Conservation (phyloP, 768 basidiomycete species). For the Rhizopogon salebrosus region DNA sequence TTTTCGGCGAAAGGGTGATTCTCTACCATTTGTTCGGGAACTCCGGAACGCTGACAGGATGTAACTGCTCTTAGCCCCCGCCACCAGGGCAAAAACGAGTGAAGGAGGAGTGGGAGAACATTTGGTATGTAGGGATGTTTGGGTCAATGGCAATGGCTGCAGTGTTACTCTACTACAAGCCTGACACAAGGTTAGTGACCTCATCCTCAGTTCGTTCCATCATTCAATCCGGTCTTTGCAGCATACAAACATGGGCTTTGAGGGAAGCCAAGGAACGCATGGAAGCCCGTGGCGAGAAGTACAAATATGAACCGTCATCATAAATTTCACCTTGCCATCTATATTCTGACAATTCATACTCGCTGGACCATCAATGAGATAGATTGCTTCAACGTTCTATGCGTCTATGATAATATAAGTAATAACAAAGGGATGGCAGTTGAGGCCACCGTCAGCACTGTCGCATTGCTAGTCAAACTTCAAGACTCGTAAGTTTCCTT, state of each 20-base stretch:
- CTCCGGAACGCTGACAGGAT: not conserved
- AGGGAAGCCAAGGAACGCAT: constrained; percentile 85
- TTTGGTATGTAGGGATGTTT: constrained; percentile 91
- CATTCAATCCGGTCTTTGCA: constrained; percentile 23
- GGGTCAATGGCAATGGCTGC: constrained; percentile 75
- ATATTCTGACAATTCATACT: not conserved
- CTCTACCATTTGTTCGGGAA: not conserved
- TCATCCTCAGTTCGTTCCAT: constrained; percentile 1
- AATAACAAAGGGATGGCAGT: constrained; percentile 14
- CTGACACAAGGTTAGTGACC: constrained; percentile 75
- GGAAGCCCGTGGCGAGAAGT: constrained; percentile 90
- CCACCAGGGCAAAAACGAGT: constrained; percentile 79
- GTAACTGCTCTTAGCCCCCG: constrained; percentile 48
- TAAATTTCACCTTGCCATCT: constrained; percentile 11
- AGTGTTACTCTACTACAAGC: constrained; percentile 85
- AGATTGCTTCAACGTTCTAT: not conserved
- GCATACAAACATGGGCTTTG: constrained; percentile 90
- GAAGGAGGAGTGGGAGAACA: constrained; percentile 86
- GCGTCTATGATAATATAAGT: constrained; percentile 2
- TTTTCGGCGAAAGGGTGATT: constrained; percentile 86
- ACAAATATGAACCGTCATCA: constrained; percentile 67
- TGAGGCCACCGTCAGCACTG: constrained; percentile 19
- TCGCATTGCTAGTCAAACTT: constrained; percentile 7
- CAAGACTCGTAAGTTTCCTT: constrained; percentile 46
- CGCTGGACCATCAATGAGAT: not conserved